phyloP scores from a whole-genome alignment of 2,329 filamentous ascomycete species.

The Zasmidium cellare region DNA sequence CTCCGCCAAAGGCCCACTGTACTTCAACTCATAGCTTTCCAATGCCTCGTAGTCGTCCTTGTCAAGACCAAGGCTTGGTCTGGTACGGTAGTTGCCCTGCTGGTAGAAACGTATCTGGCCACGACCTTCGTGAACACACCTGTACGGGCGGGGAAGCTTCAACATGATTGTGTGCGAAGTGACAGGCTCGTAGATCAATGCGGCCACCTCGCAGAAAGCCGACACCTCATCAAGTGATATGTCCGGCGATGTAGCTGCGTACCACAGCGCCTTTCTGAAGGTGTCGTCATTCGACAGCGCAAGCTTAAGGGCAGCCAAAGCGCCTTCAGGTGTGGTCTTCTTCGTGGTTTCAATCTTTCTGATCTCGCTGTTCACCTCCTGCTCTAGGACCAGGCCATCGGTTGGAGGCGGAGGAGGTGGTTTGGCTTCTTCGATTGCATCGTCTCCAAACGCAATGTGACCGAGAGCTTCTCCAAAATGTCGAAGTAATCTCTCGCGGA shows the following conservation, averaged over 20 bases:
- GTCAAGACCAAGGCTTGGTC: constrained; percentile 28
- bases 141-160: constrained; percentile 59
- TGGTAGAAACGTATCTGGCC: constrained; percentile 40
- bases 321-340: constrained; percentile 57
- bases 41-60: constrained; percentile 32
- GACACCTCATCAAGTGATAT: constrained; percentile 56
- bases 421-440: constrained; percentile 31
- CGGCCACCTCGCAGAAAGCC: constrained; percentile 59
- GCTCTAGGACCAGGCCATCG: constrained; percentile 57
- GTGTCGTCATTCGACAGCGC: constrained; percentile 51
- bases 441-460: constrained; percentile 59
- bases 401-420: constrained; percentile 37
- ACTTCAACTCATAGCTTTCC: constrained; percentile 30
- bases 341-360: constrained; percentile 57
- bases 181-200: constrained; percentile 55
- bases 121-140: constrained; percentile 53
- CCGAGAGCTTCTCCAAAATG: constrained; percentile 58
- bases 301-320: constrained; percentile 56
- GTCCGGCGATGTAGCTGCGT: constrained; percentile 53
- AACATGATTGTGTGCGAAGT: constrained; percentile 52
- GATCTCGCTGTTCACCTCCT: constrained; percentile 52
- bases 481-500: constrained; percentile 54
- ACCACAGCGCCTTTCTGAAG: constrained; percentile 57
- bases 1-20: constrained; percentile 30
- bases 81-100: constrained; percentile 26